phyloP scores from a whole-genome alignment of 164 flowering plant genomes.

The Kalanchoe fedtschenkoi region DNA sequence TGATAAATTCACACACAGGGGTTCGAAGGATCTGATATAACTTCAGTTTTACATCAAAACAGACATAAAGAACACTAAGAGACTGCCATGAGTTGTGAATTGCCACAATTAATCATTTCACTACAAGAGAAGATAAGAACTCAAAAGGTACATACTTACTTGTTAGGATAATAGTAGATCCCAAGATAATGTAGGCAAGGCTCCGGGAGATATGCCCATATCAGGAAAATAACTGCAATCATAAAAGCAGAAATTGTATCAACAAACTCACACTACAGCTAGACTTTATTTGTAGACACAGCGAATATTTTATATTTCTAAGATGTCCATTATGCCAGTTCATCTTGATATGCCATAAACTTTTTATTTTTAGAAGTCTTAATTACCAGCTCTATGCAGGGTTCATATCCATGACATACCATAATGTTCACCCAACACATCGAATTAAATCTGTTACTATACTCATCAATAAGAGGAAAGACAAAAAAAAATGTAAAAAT shows the following conservation, averaged over 20 bases:
- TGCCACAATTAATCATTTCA: background rate
- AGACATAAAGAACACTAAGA: no score
- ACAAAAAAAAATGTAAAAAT: background rate
- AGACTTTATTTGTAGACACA: background rate
- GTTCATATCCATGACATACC: background rate
- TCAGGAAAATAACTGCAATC: slow-evolving; percentile 51
- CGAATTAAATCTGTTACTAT: background rate
- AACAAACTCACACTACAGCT: background rate
- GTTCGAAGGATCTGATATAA: no score
- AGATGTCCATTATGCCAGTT: background rate
- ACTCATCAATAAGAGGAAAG: background rate
- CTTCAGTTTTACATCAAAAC: no score
- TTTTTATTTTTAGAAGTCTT: background rate
- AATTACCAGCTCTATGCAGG: background rate
- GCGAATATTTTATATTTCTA: background rate
- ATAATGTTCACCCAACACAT: background rate
- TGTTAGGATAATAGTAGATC: slow-evolving; percentile 78
- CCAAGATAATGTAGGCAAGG: slow-evolving; percentile 63
- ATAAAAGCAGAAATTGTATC: slow-evolving; percentile 3
- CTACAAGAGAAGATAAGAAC: background rate
- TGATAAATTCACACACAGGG: no score
- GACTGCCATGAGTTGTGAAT: background rate
- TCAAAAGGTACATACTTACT: slow-evolving; percentile 24
- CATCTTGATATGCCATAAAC: background rate
- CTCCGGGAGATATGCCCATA: slow-evolving; percentile 92